Conservation (phyloP, 345 rosid genomes). For the Cardamine chenopodiifolia region DNA sequence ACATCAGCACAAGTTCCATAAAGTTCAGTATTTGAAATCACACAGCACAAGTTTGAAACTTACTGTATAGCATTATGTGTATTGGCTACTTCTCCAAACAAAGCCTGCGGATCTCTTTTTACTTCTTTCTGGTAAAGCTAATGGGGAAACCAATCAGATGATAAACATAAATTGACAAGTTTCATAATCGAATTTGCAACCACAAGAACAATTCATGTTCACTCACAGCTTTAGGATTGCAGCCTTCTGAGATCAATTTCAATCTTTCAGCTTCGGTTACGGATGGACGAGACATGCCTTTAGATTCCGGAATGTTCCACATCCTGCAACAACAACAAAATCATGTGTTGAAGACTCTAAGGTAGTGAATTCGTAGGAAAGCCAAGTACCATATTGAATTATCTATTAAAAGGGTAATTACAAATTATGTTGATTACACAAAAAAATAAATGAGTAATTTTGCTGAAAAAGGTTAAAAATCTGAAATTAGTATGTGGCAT, state of each 20-base stretch:
- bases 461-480: background rate
- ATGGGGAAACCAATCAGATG: constrained; percentile 45
- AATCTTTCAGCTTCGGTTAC: constrained; percentile 75
- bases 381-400: background rate
- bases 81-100: constrained; percentile 65
- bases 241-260: constrained; percentile 79
- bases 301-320: constrained; percentile 72
- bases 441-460: background rate
- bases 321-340: constrained; percentile 49
- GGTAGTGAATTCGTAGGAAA: background rate
- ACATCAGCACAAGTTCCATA: constrained; percentile 8
- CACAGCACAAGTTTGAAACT: constrained; percentile 35
- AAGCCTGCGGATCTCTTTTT: constrained; percentile 58
- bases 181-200: background rate
- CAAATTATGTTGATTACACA: constrained; percentile 1
- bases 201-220: background rate
- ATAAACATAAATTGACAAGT: background rate
- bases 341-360: background rate
- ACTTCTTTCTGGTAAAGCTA: constrained; percentile 78
- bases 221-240: constrained; percentile 70
- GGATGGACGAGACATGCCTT: constrained; percentile 58
- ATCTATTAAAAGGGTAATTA: background rate
- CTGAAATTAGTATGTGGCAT: background rate
- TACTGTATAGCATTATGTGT: constrained; percentile 86
- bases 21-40: background rate